Base-by-base conservation (phyloP, 2,329 filamentous ascomycete species). In the Tolypocladium cylindrosporum region DNA sequence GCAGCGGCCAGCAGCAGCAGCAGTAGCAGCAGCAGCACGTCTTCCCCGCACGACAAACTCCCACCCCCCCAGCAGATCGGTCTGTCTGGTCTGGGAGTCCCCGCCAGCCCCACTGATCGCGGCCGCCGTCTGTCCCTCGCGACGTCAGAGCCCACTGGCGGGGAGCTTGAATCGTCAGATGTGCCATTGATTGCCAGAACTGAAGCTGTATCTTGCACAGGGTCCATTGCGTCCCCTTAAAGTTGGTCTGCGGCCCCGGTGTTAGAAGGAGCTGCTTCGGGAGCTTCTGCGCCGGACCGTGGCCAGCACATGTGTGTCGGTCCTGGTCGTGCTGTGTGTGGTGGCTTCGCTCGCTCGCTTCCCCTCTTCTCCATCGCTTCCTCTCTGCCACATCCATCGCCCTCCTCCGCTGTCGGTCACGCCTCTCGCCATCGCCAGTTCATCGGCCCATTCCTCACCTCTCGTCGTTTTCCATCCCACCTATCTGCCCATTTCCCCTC, bases 81-180 rank as follows among this genome's bases (percentile, higher is more conserved):
- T 27, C 16, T 27, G 24, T 27, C 27, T 24, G n/a, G 27, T 27
- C 27, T 24, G n/a, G 27, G 21, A 42, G n/a, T 7, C 41, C 39
- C 53, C 11, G 41, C 31, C n/a, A 19, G 21, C 55, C n/a, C 57
- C 56, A 60, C 55, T 57, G 59, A 60, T 60, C 54, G 57, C 41
- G 39, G 54, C 58, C 54, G 39, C 42, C 52, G 52, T 16, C 43
- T 21, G 16, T 31, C 24, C 3, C 27, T 9, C 27, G 3, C 27
- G 31, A 51, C 48, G 48, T 51, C 48, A 51, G 13, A 19, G 45
- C 14, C 41, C 41, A 45, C 39, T 31, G 50, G 11, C 16, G 42
- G 42, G n/a, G 11, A 37, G 36, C 3, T 37, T 14, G 36, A 37
- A 37, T 39, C 1, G 37, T 13, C 37, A 45, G 1, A 14, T 42